These are phyloP conservation scores for Gastrodia elata DNA, from an alignment of 106 monocot species.

Conservation along the genomic window DNA sequence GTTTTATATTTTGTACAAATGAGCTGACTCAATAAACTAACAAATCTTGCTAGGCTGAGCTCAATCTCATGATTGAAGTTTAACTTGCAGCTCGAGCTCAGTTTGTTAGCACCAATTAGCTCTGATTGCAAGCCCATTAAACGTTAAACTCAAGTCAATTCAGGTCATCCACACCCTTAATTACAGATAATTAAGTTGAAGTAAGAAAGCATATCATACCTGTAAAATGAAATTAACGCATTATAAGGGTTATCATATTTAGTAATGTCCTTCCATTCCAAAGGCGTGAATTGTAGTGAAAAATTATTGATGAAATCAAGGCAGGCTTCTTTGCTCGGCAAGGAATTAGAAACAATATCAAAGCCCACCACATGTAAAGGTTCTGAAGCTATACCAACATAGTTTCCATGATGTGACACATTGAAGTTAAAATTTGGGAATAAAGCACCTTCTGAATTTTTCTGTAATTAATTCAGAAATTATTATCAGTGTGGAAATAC, in stretches of 20 bases:
- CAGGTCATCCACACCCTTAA: too few species aligned
- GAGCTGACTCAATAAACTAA: too few species aligned
- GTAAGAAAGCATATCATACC: constrained; percentile 13
- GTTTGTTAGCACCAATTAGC: too few species aligned
- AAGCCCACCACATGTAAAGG: constrained; percentile 41
- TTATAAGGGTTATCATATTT: constrained; percentile 19
- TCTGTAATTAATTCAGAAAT: not conserved
- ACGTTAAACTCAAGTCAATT: too few species aligned
- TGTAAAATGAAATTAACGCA: constrained; percentile 31
- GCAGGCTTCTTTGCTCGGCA: constrained; percentile 13
- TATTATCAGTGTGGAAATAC: not conserved
- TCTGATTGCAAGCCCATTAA: too few species aligned
- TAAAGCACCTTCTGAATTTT: not conserved
- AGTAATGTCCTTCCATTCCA: constrained; percentile 43
- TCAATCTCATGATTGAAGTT: too few species aligned
- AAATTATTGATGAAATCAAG: constrained; percentile 35
- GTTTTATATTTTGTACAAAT: too few species aligned
- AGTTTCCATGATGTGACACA: constrained; percentile 47
- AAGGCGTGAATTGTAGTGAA: constrained; percentile 33
- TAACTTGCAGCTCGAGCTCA: too few species aligned
- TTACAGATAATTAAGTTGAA: not conserved
- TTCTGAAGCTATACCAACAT: constrained; percentile 63
- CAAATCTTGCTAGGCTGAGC: too few species aligned
- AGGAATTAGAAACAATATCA: constrained; percentile 38
- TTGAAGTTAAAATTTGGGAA: constrained; percentile 51